Conservation (phyloP, 2,329 filamentous ascomycete species). For the Talaromyces sp. region DNA sequence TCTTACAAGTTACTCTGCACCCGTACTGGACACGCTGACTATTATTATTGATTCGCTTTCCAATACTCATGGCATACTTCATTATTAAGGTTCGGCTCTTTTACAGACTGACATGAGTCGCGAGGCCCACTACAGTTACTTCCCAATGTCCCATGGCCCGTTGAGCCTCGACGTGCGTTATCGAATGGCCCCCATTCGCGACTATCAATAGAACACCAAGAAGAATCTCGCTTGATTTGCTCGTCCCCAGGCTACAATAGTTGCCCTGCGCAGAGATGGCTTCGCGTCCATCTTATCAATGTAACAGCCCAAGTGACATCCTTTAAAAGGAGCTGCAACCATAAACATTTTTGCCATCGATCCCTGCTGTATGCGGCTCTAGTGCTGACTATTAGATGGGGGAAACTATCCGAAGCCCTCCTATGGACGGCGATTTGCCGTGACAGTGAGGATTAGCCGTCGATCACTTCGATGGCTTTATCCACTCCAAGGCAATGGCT, state of each 20-base stretch:
- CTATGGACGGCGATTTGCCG: background rate
- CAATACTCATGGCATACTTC: background rate
- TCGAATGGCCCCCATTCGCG: background rate
- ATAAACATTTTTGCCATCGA: conserved; percentile 7
- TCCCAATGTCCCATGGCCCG: background rate
- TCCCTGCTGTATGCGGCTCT: background rate
- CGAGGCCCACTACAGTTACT: background rate
- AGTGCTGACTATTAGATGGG: background rate
- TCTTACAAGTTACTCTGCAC: background rate
- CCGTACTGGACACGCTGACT: background rate
- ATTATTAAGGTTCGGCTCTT: background rate
- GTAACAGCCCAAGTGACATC: background rate
- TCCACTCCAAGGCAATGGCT: background rate
- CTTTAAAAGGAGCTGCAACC: background rate
- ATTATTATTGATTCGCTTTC: background rate
- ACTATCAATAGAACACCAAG: background rate
- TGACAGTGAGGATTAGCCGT: background rate
- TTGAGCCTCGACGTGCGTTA: background rate
- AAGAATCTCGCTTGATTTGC: too few species aligned
- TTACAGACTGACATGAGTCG: background rate
- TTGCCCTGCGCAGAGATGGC: background rate
- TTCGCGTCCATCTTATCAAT: background rate
- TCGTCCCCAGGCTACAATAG: background rate
- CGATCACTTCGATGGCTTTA: background rate
- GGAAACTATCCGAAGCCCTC: background rate